Base-by-base conservation (phyloP, 352 stramenopile genomes). In the Pythium monospermum region DNA sequence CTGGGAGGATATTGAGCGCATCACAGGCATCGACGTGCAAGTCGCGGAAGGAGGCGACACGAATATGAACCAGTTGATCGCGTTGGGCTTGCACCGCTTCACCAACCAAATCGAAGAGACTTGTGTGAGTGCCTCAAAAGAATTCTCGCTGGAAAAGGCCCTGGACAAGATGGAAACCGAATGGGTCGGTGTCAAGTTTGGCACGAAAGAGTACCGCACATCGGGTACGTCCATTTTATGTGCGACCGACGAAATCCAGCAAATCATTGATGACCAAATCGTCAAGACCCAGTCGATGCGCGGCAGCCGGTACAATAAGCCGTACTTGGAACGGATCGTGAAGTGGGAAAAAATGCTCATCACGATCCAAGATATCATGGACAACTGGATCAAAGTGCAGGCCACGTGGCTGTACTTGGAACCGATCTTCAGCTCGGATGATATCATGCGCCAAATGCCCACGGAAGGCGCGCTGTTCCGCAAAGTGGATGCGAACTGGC, bases 231-330 rank as follows among this genome's bases (percentile, higher is more conserved):
- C 73, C 6, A 94, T 98, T 28, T 52, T 94, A 43, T 91, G 76
- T 27, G 78, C 70, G 4, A 89, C 77, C 0, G 86, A 96, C 50
- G 91, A 98, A 44, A 95, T 98, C 59, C 85, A 97, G 50, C 81
- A 94, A 50, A 87, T 98, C 52, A 88, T 98, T 18, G 88, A 98
- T 45, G 92, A 98, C 61, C 92, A 98, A 66, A 96, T 97, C 36
- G 88, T 98, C 22, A 97, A 97, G 69, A 97, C 89, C 0, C 91
- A 98, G 67, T 97, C 91, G 16, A 97, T 98, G 90, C 80, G 88
- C 25, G 90, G 91, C 2, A 95, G 77, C 49, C 84, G 87, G 2
- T 98, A 96, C 64, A 97, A 97, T 61, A 90, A 96, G 28, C 86
- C 91, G 7, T 96, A 98, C 62, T 77, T 97, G 49, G 72, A 91